phyloP scores from a whole-genome alignment of 805 yeast genomes.

The Wickerhamiella sorbophila region DNA sequence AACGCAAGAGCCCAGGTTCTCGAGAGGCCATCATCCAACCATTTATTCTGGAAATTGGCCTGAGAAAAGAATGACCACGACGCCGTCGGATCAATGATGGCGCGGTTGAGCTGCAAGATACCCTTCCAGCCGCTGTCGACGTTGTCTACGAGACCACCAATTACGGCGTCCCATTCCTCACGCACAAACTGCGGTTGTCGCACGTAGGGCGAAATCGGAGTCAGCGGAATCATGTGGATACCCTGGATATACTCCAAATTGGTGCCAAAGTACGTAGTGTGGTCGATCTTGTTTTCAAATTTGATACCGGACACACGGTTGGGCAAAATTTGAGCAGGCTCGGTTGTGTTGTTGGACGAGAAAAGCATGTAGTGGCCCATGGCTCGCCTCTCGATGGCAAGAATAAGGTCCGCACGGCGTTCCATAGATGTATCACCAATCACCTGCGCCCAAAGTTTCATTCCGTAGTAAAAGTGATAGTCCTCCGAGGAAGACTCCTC shows the following conservation, averaged over 20 bases:
- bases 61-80: conserved; percentile 47
- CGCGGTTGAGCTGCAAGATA: conserved; percentile 50
- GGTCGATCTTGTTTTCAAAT: conserved; percentile 59
- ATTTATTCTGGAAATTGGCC: conserved; percentile 34
- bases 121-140: conserved; percentile 55
- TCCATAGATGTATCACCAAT: conserved; percentile 39
- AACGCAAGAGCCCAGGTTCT: conserved; percentile 71
- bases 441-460: conserved; percentile 54
- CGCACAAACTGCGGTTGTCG: conserved; percentile 37
- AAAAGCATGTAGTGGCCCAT: conserved; percentile 44
- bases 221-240: conserved; percentile 63
- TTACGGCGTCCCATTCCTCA: conserved; percentile 44
- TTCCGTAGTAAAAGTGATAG: conserved; percentile 51
- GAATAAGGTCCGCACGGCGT: conserved; percentile 42
- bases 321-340: conserved; percentile 37
- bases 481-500: conserved; percentile 64
- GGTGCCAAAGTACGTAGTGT: conserved; percentile 57
- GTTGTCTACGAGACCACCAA: conserved; percentile 29
- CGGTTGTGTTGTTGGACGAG: conserved; percentile 32
- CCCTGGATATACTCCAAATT: conserved; percentile 56
- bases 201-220: conserved; percentile 44
- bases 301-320: conserved; percentile 57
- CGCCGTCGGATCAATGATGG: conserved; percentile 48
- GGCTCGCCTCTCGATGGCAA: conserved; percentile 40
- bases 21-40: conserved; percentile 69